A percentile compares a stretch with the other conserved stretches of the same genome.
Evolutionary conservation across 768 basidiomycete genomes (phyloP).

Genomic region (Kwoniella sp.): DNA sequence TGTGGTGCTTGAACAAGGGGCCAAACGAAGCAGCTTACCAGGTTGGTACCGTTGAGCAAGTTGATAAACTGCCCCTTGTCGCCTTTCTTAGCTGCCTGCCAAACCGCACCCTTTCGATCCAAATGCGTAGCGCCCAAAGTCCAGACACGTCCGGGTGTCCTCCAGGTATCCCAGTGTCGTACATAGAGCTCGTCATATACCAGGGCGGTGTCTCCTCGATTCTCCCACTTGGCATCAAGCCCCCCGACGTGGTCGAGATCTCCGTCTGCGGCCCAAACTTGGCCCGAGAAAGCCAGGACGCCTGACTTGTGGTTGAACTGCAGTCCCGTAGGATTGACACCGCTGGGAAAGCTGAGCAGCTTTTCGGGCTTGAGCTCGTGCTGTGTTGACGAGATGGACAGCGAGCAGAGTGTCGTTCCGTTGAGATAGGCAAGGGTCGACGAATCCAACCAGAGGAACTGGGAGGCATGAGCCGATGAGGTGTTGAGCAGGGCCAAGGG

Average conservation of each 20-base stretch:
- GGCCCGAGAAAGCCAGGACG: constrained; percentile 75
- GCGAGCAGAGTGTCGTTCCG: constrained; percentile 17
- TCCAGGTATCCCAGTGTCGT: constrained; percentile 39
- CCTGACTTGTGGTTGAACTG: constrained; percentile 48
- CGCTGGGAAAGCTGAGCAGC: constrained; percentile 33
- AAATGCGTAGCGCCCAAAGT: constrained; percentile 25
- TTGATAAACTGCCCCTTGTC: constrained; percentile 52
- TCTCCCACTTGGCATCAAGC: constrained; percentile 55
- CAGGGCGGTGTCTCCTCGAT: constrained; percentile 25
- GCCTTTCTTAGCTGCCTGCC: constrained; percentile 60
- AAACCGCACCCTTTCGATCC: constrained; percentile 44
- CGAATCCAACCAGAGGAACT: constrained; percentile 27
- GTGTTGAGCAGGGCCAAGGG: constrained; percentile 17
- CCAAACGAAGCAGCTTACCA: constrained; percentile 18
- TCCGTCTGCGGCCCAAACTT: constrained; percentile 62
- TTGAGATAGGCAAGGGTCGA: constrained; percentile 25
- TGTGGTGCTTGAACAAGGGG: not conserved
- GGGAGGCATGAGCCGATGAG: constrained; percentile 13
- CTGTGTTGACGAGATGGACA: not conserved
- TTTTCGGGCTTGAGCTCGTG: not conserved
- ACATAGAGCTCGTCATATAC: constrained; percentile 40
- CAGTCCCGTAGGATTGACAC: constrained; percentile 20
- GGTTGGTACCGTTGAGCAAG: constrained; percentile 18
- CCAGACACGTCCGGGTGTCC: constrained; percentile 35
- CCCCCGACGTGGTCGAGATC: constrained; percentile 64